Evolutionary conservation across 1,284 basidiomycete species (phyloP), one percentile per base, ranked within the genome.

Genomic region (Hemileia vastatrix): DNA sequence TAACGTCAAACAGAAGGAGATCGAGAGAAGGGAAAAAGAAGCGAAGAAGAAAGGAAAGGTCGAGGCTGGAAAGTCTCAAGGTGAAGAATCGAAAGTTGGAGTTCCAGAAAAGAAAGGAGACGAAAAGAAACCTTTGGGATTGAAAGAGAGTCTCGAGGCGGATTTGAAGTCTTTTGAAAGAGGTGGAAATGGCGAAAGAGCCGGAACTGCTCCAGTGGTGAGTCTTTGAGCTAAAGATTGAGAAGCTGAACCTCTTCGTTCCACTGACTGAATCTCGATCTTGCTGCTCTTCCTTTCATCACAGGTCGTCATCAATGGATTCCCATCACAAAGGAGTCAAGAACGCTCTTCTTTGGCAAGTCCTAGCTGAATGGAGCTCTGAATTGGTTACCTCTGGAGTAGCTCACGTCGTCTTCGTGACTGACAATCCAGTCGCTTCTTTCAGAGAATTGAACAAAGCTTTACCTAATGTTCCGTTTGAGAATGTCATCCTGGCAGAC

Each of bases 261-360:
- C 15, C 36, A 15, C 36, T 40, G 36, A 40, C 36, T 11, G 36
- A 15, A 40, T 27, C 27, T 27, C 36, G 15, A 40, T 40, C 36
- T 15, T 15, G 36, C 36, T 15, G 9, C 27, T 27, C 27, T 27
- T 27, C 27, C 27, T 27, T 27, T 27, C 27, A 27, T 15, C 36
- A 11, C 36, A 40, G 36, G 69, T 72, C 21, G 67, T 72, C 24
- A 67, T 72, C 65, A 67, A 71, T 50, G 65, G 68, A 62, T 72
- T 71, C n/a, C 69, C 69, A 70, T 47, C 70, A 69, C 64, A 71
- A 71, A 58, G 69, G 69, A 8, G 65, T 72, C 67, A 70, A 71
- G 56, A 66, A 70, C 48, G 65, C 65, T 5, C 53, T 70, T 4
- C 40, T 72, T 60, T 71, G 69, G 54, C 63, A 66, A 23, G 67